Base-by-base conservation (phyloP, 73 alveolate species). In the Symbiodinium pilosum region DNA sequence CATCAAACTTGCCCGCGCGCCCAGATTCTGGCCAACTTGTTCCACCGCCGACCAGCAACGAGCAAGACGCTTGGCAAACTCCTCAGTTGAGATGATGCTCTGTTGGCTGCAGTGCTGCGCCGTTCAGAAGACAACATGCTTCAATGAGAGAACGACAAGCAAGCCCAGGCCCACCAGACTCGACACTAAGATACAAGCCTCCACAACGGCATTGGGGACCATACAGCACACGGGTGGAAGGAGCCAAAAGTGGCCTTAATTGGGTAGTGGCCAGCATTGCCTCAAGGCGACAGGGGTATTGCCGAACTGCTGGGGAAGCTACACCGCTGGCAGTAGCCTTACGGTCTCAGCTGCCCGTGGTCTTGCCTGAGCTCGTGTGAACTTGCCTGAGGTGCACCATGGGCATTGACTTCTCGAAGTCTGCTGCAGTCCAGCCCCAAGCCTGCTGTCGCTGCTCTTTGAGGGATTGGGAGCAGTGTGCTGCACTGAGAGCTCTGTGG, bases 11-110 rank as follows among this genome's bases (percentile, higher is more conserved):
- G n/a, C n/a, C n/a, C n/a, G 59, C 59, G 14, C 59, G 21, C 39
- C 18, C 64, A 89, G 95, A 47, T 89, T 75, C 54, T 89, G 95
- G 95, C 95, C 51, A 89, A 89, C 71, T 34, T 89, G 20, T 87
- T 89, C 51, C 95, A 89, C 71, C 95, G 95, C 26, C 86, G 95
- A 64, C 87, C 95, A 4, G 44, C 71, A 16, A 77, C 95, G 71
- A 34, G 75, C 38, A 83, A 77, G 47, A 68, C 75, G 73, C 14
- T 89, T 43, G 86, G 86, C 44, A 36, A 1, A 73, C 68, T 1
- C 38, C 81, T 64, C 81, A 64, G 81, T 28, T 47, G 59, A 6
- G n/a, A n/a, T n/a, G n/a, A n/a, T n/a, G n/a, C n/a, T n/a, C n/a
- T n/a, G n/a, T n/a, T n/a, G n/a, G n/a, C n/a, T n/a, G n/a, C n/a